These are phyloP conservation scores for Cercophora scortea DNA, from an alignment of 495 filamentous ascomycete genomes.

Conservation along the genomic window DNA sequence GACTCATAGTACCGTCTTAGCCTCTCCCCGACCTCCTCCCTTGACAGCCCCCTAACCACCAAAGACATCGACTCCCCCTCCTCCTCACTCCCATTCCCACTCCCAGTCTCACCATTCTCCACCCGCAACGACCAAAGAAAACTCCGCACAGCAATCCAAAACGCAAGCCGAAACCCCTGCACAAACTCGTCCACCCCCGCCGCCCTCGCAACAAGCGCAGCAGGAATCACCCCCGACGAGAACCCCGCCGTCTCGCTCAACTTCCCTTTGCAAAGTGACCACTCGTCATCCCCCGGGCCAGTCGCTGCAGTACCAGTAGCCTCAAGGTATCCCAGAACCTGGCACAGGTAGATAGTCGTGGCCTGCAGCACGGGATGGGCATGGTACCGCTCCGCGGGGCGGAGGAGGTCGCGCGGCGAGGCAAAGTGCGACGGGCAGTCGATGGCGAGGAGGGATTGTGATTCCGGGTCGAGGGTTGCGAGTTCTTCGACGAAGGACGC, in stretches of 20 bases:
- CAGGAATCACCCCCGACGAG: not conserved
- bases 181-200: not conserved
- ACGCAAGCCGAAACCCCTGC: not conserved
- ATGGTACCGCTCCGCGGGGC: not conserved
- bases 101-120: not conserved
- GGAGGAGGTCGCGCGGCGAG: not conserved
- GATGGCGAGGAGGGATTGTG: not conserved
- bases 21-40: not conserved
- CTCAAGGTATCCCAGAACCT: not conserved
- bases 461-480: not conserved
- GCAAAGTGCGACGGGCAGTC: not conserved
- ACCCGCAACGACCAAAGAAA: not conserved
- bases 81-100: not conserved
- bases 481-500: not conserved
- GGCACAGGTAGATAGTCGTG: not conserved
- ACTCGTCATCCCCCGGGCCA: no score
- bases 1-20: not conserved
- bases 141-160: not conserved
- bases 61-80: not conserved
- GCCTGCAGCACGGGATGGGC: not conserved
- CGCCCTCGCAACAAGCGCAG: not conserved
- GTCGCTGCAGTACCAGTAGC: not conserved
- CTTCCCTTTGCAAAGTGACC: no score
- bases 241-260: not conserved
- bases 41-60: not conserved